Base-by-base conservation (phyloP, 139 green algal species). In the Dunaliella primolecta region DNA sequence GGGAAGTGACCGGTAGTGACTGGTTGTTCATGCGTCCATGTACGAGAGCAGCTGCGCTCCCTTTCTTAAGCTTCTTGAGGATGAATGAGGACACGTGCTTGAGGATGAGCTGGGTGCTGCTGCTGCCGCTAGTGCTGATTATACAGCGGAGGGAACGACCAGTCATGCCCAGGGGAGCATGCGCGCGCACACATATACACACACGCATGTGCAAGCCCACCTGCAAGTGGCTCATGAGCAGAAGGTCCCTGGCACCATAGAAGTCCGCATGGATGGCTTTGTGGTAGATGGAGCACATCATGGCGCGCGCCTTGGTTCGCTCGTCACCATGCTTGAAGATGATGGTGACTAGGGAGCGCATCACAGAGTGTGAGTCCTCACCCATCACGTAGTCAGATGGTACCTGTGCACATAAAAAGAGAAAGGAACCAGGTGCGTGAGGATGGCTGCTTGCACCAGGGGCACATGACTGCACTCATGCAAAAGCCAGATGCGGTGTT, bases 191-290 rank as follows among this genome's bases (percentile, higher is more conserved):
- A 64, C 46, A 15, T 15, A 64, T 15, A 15, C 46, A 64, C 46
- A 15, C 46, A 64, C 46, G 46, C 46, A 23, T 31, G 23, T 11
- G 2, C 87, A 83, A 21, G n/a, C n/a, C n/a, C n/a, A 94, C 92
- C 88, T 95, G 92, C 75, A 99, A 95, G 90, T 99, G 97, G 72
- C 89, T 96, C 95, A 99, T 99, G 30, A 99, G 93, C 88, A 99
- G 91, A 84, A 96, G 88, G 90, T 99, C 97, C 29, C 97, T 90
- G 7, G 94, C 97, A 20, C 80, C 92, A 89, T 98, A 95, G 85
- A 98, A 99, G 83, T 98, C 90, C 77, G 95, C 96, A 83, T 95
- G 92, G 84, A 99, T 95, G 83, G 90, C 93, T 82, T 95, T 93
- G 88, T 97, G 94, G 93, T 97, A 99, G 84, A 99, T 98, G 84